Evolutionary conservation across 371 early-diverging fungal species (phyloP).

Genomic region (Apophysomyces trapeziformis): DNA sequence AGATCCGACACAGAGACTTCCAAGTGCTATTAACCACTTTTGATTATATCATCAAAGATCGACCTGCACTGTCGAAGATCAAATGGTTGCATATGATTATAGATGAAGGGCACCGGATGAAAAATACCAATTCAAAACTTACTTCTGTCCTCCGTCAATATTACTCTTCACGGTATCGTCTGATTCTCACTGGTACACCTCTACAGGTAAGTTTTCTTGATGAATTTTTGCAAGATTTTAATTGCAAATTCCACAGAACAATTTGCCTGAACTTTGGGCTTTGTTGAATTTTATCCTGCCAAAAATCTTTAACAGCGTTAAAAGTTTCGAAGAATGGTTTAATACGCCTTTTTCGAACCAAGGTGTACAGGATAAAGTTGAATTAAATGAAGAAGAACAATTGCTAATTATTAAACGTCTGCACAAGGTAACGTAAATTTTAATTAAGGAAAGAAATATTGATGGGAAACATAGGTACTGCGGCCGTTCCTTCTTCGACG

Average conservation of each 20-base stretch:
- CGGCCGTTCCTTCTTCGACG: slow-evolving; percentile 98
- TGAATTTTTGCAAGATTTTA: neutral
- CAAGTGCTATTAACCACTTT: slow-evolving; percentile 98
- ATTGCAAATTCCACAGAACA: slow-evolving; percentile 69
- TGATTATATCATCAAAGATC: slow-evolving; percentile 97
- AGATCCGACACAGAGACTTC: slow-evolving; percentile 81
- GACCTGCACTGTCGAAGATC: slow-evolving; percentile 80
- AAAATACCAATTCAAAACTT: slow-evolving; percentile 92
- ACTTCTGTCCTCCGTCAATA: slow-evolving; percentile 81
- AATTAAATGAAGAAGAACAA: slow-evolving; percentile 97
- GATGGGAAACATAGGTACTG: slow-evolving; percentile 60
- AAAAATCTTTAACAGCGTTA: slow-evolving; percentile 93
- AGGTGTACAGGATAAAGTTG: slow-evolving; percentile 87
- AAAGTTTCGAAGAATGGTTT: slow-evolving; percentile 99
- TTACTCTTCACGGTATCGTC: slow-evolving; percentile 89
- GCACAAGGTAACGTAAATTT: slow-evolving; percentile 70
- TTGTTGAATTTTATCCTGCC: slow-evolving; percentile 98
- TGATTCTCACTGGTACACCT: slow-evolving; percentile 99
- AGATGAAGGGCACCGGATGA: slow-evolving; percentile 99
- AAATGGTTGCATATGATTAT: slow-evolving; percentile 97
- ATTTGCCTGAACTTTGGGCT: slow-evolving; percentile 98
- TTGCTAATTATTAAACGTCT: slow-evolving; percentile 96
- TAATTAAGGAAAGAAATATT: neutral
- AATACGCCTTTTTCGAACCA: slow-evolving; percentile 91
- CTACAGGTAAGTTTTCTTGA: slow-evolving; percentile 71